Evolutionary conservation across 176 grass and related monocot species (phyloP), one percentile per base, ranked within the genome.

Genomic region (Paspalum notatum): DNA sequence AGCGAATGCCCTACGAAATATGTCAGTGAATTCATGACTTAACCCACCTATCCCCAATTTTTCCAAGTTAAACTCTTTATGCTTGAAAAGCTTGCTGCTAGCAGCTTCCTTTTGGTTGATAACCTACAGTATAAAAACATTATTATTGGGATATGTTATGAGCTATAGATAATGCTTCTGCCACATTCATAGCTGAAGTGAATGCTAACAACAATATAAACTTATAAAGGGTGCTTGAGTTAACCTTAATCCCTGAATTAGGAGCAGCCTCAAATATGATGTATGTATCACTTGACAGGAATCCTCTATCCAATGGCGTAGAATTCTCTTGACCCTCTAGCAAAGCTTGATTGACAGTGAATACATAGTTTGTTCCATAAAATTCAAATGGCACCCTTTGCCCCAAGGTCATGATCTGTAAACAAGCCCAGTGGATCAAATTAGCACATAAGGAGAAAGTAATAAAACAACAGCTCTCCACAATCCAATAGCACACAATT

Each of bases 171-270:
- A 77, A 75, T 41, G 32, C 6, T 63, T 9, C 20, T 62, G 6
- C 44, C 60, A 68, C 13, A 45, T 80, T 38, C 16, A 49, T 40
- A 64, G 50, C 61, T 42, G 68, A 68, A 62, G 62, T 22, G 52
- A 61, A 9, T 55, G 55, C 63, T 70, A 59, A 47, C 40, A 84
- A 49, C 2, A 74, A 45, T 60, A 85, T 56, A n/a, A n/a, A n/a
- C n/a, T n/a, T n/a, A n/a, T n/a, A 80, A 5, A 84, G 50, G 32
- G 18, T 76, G 57, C 13, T 77, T 38, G 45, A 27, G 27, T 20
- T 58, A 86, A 99, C 88, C 96, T 99, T 99, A 86, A 99, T 99
- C 84, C 96, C 96, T 27, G 96, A 99, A 84, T 91, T 99, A 85
- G 92, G 82, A 80, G 86, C 84, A 64, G 96, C 81, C 79, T 99